Base-by-base conservation (phyloP, 352 stramenopile genomes). In the Globisporangium spiculum region DNA sequence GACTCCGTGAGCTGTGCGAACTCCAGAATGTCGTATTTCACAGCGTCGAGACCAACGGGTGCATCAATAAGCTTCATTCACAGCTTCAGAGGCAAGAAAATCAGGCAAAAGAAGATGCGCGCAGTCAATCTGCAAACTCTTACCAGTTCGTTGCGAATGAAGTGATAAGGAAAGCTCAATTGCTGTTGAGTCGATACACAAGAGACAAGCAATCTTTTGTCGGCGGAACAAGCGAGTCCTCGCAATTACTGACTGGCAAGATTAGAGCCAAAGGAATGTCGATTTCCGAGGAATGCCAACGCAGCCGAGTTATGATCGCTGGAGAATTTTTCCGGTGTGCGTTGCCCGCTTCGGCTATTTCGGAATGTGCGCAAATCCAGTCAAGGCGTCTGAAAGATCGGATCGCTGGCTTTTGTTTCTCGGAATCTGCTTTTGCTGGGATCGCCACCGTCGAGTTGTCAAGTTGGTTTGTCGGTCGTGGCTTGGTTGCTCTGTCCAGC, bases 1-100 rank as follows among this genome's bases (percentile, higher is more conserved):
- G 74, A 9, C 53, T 93, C 38, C 76, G 67, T 26, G 78, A 90
- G 34, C 65, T 93, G 16, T 91, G 81, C 14, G 55, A 73, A 34
- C 62, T 89, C 4, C 84, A 89, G 60, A 67, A 69, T 36, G 66
- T 90, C 1, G 1, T 20, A 0, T 84, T 81, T 20, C 75, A 77
- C 30, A 76, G 66, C 54, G 67, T 59, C 9, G 79, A 90, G 41
- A 65, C 75, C 44, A 72, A 69, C 54, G 64, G 66, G 7, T 81
- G 70, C 53, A 76, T 88, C 22, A 74, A 67, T n/a, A 70, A 72
- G 6, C 71, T 90, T 20, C 70, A 86, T 36, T 34, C 67, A 16
- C 32, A 74, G 64, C 60, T 89, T 30, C 61, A 65, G 12, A 50
- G 68, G 20, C 67, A 78, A 55, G 65, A 67, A 8, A 41, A 26